Conservation (phyloP, 345 rosid genomes). For the Salix exigua region DNA sequence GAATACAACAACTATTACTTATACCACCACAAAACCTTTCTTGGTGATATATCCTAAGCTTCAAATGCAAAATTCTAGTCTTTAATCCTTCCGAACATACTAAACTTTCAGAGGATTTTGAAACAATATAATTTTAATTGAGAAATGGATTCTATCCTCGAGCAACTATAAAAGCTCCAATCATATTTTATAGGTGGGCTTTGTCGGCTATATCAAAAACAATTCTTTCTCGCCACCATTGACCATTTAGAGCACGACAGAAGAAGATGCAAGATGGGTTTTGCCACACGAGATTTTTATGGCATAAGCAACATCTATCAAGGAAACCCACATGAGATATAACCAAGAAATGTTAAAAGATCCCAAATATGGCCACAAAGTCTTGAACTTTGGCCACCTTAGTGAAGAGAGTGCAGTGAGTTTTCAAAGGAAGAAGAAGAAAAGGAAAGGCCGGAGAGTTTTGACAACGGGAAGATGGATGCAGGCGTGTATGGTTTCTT, state of each 20-base stretch:
- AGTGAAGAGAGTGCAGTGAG: too few species aligned
- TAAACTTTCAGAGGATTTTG: not conserved
- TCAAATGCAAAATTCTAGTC: not conserved
- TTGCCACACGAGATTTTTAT: slow-evolving; percentile 8
- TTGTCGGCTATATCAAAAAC: slow-evolving; percentile 6
- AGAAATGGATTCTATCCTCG: not conserved
- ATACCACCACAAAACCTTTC: not conserved
- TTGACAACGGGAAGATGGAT: too few species aligned
- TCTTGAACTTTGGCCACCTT: not conserved
- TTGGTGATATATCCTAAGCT: slow-evolving; percentile 8
- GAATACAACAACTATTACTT: not conserved
- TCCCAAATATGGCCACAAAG: slow-evolving; percentile 4
- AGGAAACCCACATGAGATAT: slow-evolving; percentile 2
- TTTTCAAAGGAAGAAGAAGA: too few species aligned
- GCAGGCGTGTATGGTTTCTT: too few species aligned
- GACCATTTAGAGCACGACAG: slow-evolving; percentile 9
- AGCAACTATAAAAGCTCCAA: slow-evolving; percentile 4
- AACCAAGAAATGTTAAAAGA: not conserved
- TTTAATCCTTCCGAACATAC: slow-evolving; percentile 8
- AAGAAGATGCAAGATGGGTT: not conserved
- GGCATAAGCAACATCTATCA: not conserved
- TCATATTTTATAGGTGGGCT: slow-evolving; percentile 3
- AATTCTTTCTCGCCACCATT: slow-evolving; percentile 3
- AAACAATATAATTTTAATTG: not conserved
- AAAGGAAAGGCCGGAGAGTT: too few species aligned